phyloP scores from a whole-genome alignment of 352 stramenopile species.

The Labyrinthula sp. region DNA sequence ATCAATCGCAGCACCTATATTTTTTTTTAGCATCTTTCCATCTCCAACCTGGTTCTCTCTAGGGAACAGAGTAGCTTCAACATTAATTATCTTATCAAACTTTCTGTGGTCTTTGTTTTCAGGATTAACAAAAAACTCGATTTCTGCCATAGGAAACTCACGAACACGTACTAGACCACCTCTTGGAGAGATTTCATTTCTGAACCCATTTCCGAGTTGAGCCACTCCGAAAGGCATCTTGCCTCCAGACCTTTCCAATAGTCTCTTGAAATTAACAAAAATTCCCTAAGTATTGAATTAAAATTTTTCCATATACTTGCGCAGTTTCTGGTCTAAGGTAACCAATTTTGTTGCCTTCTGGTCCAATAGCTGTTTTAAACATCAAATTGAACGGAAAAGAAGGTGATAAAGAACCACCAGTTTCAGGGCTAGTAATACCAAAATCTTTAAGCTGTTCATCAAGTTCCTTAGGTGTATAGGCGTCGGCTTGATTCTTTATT shows the following conservation, averaged over 20 bases:
- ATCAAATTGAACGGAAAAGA: constrained; percentile 98
- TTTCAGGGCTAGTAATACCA: constrained; percentile 61
- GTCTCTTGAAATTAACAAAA: constrained; percentile 94
- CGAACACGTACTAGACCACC: constrained; percentile 84
- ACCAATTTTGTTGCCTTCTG: constrained; percentile 77
- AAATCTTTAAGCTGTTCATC: constrained; percentile 66
- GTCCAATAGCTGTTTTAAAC: constrained; percentile 95
- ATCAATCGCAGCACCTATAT: constrained; percentile 56
- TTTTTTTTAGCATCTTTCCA: constrained; percentile 76
- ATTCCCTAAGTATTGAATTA: no score
- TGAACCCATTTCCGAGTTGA: constrained; percentile 65
- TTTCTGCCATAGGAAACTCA: constrained; percentile 98
- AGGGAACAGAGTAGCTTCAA: constrained; percentile 67
- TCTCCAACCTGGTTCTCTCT: constrained; percentile 81
- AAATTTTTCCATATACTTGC: no score
- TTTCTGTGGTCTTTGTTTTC: constrained; percentile 93
- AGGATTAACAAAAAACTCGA: constrained; percentile 96
- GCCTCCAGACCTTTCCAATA: constrained; percentile 89
- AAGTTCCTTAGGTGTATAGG: constrained; percentile 87
- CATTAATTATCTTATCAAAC: constrained; percentile 61
- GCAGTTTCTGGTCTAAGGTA: constrained; percentile 96
- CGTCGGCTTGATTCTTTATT: constrained; percentile 81
- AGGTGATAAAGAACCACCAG: constrained; percentile 67
- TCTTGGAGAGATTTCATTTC: constrained; percentile 87
- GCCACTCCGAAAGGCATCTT: constrained; percentile 69